These are phyloP conservation scores for Dendrobium huoshanense DNA, from an alignment of 106 monocot species.

Conservation along the genomic window DNA sequence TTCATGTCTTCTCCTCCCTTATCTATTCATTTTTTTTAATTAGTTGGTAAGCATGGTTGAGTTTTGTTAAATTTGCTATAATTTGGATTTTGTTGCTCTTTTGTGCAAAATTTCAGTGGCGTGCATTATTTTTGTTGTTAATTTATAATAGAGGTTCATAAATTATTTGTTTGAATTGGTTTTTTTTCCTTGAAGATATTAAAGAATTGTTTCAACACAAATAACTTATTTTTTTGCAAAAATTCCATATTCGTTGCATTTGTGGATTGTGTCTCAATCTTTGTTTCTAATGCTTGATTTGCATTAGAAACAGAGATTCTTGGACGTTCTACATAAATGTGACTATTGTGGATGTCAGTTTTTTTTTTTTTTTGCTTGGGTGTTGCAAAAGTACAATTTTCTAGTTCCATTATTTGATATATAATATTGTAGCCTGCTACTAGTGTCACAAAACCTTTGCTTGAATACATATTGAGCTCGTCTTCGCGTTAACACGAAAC, in stretches of 20 bases:
- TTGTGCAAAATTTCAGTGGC: too few relatives aligned
- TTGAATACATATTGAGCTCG: background rate
- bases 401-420: background rate
- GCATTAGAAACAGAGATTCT: background rate
- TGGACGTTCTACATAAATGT: background rate
- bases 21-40: too few relatives aligned
- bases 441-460: background rate
- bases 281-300: background rate
- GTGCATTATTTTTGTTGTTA: too few relatives aligned
- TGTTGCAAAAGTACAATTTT: background rate
- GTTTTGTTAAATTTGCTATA: too few relatives aligned
- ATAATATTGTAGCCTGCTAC: background rate
- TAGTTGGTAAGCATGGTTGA: too few relatives aligned
- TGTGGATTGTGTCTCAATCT: background rate
- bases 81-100: too few relatives aligned
- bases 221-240: background rate
- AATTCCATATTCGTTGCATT: background rate
- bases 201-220: background rate
- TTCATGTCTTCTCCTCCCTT: too few relatives aligned
- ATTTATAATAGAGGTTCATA: too few relatives aligned
- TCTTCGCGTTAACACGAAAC: background rate
- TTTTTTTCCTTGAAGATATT: too few relatives aligned
- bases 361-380: background rate
- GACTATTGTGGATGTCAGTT: background rate
- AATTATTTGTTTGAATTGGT: too few relatives aligned